Percentiles rank a stretch among this genome's conserved stretches.
Evolutionary conservation across 2,329 filamentous ascomycete species (phyloP).

Genomic region (Dactylellina haptotyla): DNA sequence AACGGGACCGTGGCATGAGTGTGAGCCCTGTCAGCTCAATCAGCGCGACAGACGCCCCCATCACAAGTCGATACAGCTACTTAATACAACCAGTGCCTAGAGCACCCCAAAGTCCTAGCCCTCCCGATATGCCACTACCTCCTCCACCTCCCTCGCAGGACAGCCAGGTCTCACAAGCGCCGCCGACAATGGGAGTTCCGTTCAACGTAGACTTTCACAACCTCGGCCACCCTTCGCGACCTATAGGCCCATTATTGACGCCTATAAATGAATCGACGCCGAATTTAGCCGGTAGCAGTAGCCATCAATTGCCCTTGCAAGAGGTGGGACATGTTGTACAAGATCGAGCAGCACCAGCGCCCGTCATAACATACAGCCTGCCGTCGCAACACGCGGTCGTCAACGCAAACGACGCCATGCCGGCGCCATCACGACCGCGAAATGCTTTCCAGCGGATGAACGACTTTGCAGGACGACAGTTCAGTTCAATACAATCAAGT

Average conservation of each 20-base stretch:
- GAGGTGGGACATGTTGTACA: not conserved
- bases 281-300: slow-evolving; percentile 10
- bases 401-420: slow-evolving; percentile 8
- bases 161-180: slow-evolving; percentile 5
- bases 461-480: slow-evolving; percentile 18
- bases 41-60: slow-evolving; percentile 33
- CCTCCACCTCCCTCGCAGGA: slow-evolving; percentile 32
- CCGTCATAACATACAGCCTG: slow-evolving; percentile 16
- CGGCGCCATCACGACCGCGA: slow-evolving; percentile 20
- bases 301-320: slow-evolving; percentile 2
- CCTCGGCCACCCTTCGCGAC: slow-evolving; percentile 24
- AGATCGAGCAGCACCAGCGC: not conserved
- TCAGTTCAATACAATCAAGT: slow-evolving; percentile 20
- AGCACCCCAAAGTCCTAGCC: slow-evolving; percentile 32
- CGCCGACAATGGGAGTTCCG: slow-evolving; percentile 37
- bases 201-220: slow-evolving; percentile 5
- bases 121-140: slow-evolving; percentile 27
- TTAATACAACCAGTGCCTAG: slow-evolving; percentile 42
- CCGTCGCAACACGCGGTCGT: slow-evolving; percentile 20
- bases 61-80: slow-evolving; percentile 45
- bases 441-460: slow-evolving; percentile 39
- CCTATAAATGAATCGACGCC: slow-evolving; percentile 42
- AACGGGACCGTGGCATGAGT: slow-evolving; percentile 51
- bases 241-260: slow-evolving; percentile 21
- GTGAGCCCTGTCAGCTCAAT: slow-evolving; percentile 52